phyloP scores from a whole-genome alignment of 345 rosid genomes.

The Theobroma cacao region DNA sequence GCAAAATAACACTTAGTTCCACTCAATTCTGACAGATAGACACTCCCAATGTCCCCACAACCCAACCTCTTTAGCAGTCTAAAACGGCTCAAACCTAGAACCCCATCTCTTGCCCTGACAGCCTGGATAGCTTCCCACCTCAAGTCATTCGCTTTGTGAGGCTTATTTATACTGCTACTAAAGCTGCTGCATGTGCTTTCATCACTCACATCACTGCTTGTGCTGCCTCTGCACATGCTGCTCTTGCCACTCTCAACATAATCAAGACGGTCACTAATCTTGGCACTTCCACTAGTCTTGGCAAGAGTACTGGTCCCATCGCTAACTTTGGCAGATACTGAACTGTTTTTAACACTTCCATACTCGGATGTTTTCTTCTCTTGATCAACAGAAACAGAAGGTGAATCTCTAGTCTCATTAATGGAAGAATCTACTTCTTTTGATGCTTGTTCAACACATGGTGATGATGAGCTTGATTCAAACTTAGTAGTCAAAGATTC shows the following conservation, averaged over 20 bases:
- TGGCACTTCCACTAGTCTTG: slow-evolving; percentile 74
- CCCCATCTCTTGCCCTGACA: slow-evolving; percentile 63
- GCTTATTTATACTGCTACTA: slow-evolving; percentile 77
- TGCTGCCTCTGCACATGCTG: slow-evolving; percentile 88
- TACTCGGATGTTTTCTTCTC: slow-evolving; percentile 63
- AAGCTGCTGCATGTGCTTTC: slow-evolving; percentile 94
- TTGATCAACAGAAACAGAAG: slow-evolving; percentile 45
- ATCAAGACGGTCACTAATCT: slow-evolving; percentile 74
- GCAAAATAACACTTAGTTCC: slow-evolving; percentile 89
- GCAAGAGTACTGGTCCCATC: slow-evolving; percentile 70
- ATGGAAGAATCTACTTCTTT: slow-evolving; percentile 36
- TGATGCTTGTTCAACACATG: slow-evolving; percentile 38
- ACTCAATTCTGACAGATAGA: slow-evolving; percentile 81
- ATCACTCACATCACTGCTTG: slow-evolving; percentile 85
- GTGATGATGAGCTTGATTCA: slow-evolving; percentile 38
- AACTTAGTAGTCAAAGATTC: slow-evolving; percentile 36
- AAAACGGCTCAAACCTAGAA: slow-evolving; percentile 75
- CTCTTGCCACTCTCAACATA: slow-evolving; percentile 85
- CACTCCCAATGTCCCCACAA: slow-evolving; percentile 94
- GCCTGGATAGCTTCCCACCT: slow-evolving; percentile 97
- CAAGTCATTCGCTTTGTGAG: slow-evolving; percentile 83
- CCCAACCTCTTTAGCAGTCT: slow-evolving; percentile 87
- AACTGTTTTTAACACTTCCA: slow-evolving; percentile 73
- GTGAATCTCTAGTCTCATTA: slow-evolving; percentile 45
- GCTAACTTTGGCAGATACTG: slow-evolving; percentile 74